A percentile compares a stretch with the other conserved stretches of the same genome.
Evolutionary conservation across 345 rosid species (phyloP).

Genomic region (Kandelia obovata): DNA sequence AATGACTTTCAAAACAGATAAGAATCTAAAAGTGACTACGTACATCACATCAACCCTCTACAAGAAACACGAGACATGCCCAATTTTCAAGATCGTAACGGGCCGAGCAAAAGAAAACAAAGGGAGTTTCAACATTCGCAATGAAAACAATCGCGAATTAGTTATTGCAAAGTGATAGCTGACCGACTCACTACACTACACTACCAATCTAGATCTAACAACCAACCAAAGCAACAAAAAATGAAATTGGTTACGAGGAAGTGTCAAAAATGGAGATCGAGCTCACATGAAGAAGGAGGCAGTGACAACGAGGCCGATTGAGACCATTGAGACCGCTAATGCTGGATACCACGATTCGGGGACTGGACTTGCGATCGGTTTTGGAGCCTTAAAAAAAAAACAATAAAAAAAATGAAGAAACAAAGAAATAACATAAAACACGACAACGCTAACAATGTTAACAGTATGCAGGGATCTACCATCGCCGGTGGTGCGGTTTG

Average conservation of each 20-base stretch:
- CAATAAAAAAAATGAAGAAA: not conserved
- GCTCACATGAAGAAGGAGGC: constrained; percentile 86
- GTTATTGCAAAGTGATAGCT: not conserved
- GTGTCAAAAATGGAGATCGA: not conserved
- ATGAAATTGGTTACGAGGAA: not conserved
- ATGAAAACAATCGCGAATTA: not conserved
- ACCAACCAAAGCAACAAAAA: not conserved
- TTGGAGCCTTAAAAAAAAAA: constrained; percentile 44
- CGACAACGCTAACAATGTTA: no score
- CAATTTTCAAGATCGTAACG: no score
- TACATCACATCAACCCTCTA: no score
- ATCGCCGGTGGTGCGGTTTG: no score
- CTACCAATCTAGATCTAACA: not conserved
- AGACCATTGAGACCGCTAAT: constrained; percentile 52
- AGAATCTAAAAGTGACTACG: no score
- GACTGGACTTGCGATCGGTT: constrained; percentile 71
- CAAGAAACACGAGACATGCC: no score
- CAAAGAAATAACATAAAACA: no score
- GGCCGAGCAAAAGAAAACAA: no score
- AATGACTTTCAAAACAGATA: no score
- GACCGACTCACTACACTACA: not conserved
- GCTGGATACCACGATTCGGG: constrained; percentile 66
- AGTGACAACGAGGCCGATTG: constrained; percentile 68
- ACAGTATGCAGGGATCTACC: no score
- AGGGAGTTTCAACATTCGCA: no score